Conservation (phyloP, 352 stramenopile species). For the Pythium sp. region DNA sequence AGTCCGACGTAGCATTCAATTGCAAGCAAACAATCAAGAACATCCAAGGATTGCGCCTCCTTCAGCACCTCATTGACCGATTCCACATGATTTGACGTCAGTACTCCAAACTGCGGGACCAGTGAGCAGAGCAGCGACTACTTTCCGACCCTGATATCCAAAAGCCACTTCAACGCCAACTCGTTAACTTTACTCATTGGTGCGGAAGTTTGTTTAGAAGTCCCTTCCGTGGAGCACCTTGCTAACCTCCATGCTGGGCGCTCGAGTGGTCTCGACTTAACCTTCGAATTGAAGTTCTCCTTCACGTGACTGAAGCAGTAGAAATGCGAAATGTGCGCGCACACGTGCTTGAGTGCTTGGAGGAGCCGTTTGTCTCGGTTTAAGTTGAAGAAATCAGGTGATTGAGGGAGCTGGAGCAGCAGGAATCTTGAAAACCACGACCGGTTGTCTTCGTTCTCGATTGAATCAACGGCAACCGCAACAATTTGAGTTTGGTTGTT, state of each 20-base stretch:
- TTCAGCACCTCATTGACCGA: not conserved
- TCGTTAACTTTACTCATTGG: not conserved
- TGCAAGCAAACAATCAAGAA: not conserved
- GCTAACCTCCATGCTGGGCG: not conserved
- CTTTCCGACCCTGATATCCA: not conserved
- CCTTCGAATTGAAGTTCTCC: conserved; percentile 19
- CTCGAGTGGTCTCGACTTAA: conserved; percentile 9
- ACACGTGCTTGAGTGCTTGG: not conserved
- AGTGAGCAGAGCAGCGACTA: not conserved
- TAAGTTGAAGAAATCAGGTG: not conserved
- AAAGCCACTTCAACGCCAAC: not conserved
- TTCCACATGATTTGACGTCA: not conserved
- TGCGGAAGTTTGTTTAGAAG: not conserved
- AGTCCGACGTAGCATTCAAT: not conserved
- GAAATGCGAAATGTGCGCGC: not conserved
- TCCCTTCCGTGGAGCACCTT: not conserved
- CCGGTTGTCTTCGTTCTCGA: conserved; percentile 6
- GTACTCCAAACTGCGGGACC: not conserved
- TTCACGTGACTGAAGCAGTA: conserved; percentile 14
- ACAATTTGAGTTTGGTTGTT: conserved; percentile 13
- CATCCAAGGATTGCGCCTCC: not conserved
- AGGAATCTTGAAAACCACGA: not conserved
- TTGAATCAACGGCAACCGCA: not conserved
- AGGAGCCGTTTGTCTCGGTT: conserved; percentile 2
- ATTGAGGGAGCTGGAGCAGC: not conserved